Percentiles rank a stretch among this genome's conserved stretches.
Conservation (phyloP, 2,329 filamentous ascomycete genomes). For the Sporothrix dimorphospora region DNA sequence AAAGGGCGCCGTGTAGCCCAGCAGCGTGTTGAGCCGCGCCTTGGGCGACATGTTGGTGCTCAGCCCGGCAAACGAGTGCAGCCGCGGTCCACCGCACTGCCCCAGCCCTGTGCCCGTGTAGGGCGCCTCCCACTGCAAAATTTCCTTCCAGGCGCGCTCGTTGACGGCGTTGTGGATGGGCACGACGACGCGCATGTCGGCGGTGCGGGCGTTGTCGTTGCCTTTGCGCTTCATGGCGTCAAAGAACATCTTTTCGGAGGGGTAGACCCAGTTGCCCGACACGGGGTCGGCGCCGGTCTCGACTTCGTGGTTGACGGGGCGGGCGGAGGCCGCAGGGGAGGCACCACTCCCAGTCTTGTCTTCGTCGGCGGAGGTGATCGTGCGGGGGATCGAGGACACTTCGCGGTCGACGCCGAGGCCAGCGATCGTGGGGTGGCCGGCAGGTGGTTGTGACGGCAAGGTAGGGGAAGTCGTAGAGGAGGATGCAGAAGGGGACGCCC, state of each 20-base stretch:
- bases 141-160: constrained; percentile 92
- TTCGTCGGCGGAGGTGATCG: background rate
- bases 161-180: constrained; percentile 99
- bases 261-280: constrained; percentile 95
- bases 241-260: constrained; percentile 96
- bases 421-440: constrained; percentile 30
- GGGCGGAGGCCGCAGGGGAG: constrained; percentile 29
- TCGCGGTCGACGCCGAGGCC: constrained; percentile 68
- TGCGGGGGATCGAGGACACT: constrained; percentile 76
- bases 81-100: constrained; percentile 72
- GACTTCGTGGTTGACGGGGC: constrained; percentile 68
- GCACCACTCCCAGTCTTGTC: constrained; percentile 45
- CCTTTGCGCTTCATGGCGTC: constrained; percentile 93
- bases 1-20: constrained; percentile 91
- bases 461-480: background rate
- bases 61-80: constrained; percentile 82
- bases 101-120: constrained; percentile 57
- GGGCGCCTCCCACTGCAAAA: constrained; percentile 82
- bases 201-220: constrained; percentile 67
- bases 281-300: constrained; percentile 72
- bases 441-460: background rate
- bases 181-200: constrained; percentile 88
- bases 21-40: constrained; percentile 76
- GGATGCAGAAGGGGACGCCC: constrained; percentile 16
- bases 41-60: constrained; percentile 73